Conservation (phyloP, 2,329 filamentous ascomycete genomes). For the Tolypocladium sp. region DNA sequence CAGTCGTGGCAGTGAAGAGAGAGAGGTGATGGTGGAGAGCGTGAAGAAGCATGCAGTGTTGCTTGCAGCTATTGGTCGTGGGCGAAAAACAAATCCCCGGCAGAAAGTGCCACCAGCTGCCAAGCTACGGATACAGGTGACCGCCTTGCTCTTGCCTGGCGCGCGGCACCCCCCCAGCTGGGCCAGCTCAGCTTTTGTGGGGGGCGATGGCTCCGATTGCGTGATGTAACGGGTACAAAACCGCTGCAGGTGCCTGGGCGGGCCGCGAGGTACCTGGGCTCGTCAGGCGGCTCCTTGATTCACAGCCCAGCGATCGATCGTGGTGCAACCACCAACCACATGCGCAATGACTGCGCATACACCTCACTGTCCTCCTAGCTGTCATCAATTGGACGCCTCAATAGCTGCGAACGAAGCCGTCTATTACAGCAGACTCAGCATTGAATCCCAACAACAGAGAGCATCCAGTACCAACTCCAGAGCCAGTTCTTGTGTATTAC, state of each 20-base stretch:
- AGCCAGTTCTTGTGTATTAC: not conserved
- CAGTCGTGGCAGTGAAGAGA: not conserved
- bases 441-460: not conserved
- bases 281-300: not conserved
- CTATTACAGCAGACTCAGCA: not conserved
- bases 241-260: not conserved
- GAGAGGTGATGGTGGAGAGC: conserved; percentile 9
- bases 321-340: not conserved
- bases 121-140: not conserved
- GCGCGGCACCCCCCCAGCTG: not conserved
- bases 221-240: not conserved
- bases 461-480: not conserved
- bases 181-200: not conserved
- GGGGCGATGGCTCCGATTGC: not conserved
- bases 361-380: not conserved
- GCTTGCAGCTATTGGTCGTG: conserved; percentile 16
- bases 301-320: not conserved
- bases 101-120: conserved; percentile 1
- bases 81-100: conserved; percentile 17
- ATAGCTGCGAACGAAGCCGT: not conserved
- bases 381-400: not conserved
- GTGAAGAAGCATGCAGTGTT: conserved; percentile 11
- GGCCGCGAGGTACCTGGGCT: not conserved
- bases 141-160: not conserved
- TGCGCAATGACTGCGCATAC: too few species aligned